Base-by-base conservation (phyloP, 192 early-diverging fungal species). In the Chytriomyces hyalinus region DNA sequence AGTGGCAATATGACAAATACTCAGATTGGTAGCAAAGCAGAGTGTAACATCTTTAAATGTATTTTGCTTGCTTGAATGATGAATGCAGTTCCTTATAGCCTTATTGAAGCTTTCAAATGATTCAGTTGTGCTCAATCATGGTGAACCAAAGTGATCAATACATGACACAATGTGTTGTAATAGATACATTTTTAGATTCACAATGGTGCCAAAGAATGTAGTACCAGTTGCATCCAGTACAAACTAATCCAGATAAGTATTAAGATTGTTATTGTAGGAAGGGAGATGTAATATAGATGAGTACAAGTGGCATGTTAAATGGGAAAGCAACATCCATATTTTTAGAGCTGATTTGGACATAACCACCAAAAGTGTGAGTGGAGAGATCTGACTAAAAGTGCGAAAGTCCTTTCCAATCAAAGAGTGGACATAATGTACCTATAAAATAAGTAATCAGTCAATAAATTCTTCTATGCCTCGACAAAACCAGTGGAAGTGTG, bases 341-440 rank as follows among this genome's bases (percentile, higher is more conserved):
- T 70, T 50, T 11, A 70, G 69, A 9, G 4, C 53, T 6, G 10
- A 15, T 28, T 70, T 1, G 2, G 8, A 9, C 7, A 59, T 5
- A 53, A 53, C 47, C 3, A 2, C 8, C 1, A 49, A 49, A 49
- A 70, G 50, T 15, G 50, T 6, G 53, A 26, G 0, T 26, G 0
- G 24, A 26, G 24, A 0, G 0, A 26, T 26, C 24, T 26, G 24
- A 26, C 24, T 50, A 10, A 50, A 70, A 11, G 49, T 3, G 13
- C 53, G 13, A 36, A 53, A 70, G 4, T 53, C 69, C 26, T 70
- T 70, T 24, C 69, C 69, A 59, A 44, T 59, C 17, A 49, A 10
- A 24, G 69, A 70, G 13, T 53, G 15, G 46, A 57, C 53, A 59
- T 70, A 70, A 7, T 70, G 69, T 9, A 70, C 69, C 69, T 70